Conservation (phyloP, 208 protist genomes). For the Acanthamoeba culbertsoni region DNA sequence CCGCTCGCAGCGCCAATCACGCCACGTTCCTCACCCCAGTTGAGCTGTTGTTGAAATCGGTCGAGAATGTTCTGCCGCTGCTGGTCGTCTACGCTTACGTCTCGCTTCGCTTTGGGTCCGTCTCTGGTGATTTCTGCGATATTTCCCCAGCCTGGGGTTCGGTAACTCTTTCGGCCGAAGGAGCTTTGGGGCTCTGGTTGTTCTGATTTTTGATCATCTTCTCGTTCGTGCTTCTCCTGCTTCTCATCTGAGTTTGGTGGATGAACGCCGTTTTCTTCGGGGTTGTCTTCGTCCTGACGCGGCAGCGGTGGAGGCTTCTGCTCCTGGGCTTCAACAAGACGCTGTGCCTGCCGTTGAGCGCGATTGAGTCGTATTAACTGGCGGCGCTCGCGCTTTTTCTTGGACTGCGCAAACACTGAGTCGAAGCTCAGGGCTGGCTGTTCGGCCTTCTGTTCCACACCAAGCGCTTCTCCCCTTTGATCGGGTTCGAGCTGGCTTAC, state of each 20-base stretch:
- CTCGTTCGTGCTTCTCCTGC: not conserved
- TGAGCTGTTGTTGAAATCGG: not conserved
- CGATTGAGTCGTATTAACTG: not conserved
- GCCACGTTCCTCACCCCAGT: not conserved
- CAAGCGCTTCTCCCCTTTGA: no score
- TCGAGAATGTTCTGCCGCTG: not conserved
- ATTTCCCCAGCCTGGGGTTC: not conserved
- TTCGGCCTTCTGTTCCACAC: no score
- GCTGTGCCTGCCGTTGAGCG: no score
- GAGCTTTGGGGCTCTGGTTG: no score
- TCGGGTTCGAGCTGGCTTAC: no score
- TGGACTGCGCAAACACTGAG: not conserved
- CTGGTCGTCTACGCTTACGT: not conserved
- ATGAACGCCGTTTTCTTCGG: not conserved
- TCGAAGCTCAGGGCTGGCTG: not conserved
- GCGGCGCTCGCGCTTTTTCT: not conserved
- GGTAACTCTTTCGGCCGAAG: not conserved
- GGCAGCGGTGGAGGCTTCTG: no score
- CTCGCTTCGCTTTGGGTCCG: not conserved
- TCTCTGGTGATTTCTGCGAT: no score
- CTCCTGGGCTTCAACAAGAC: no score
- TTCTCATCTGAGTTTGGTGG: not conserved
- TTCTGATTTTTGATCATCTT: not conserved
- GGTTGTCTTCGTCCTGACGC: not conserved
- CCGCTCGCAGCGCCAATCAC: conserved; percentile 6